Evolutionary conservation across 306 rosid genomes (phyloP), one percentile per base, ranked within the genome.

Genomic region (Prunus mira): DNA sequence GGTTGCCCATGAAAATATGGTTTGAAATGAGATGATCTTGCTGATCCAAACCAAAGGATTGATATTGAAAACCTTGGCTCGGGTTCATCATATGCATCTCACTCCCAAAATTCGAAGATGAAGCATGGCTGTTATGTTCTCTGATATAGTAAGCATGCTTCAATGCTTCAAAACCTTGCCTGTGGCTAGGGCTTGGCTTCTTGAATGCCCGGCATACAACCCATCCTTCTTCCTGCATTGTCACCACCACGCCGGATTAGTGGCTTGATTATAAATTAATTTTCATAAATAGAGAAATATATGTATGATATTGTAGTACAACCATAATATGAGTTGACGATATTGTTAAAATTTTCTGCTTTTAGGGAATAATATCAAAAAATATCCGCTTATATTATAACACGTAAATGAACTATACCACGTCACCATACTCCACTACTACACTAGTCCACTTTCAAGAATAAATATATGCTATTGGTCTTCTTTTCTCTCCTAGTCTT

Each of bases 151-250:
- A 84, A 69, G 67, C 79, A 52, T 80, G 67, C 61, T 82, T 82
- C 97, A 92, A 90, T 64, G 84, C 76, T 52, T 91, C 96, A 77
- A 65, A 88, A 3, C 81, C 85, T 84, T 76, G 98, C 80, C 87
- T 91, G 34, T 91, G 96, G 67, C 82, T 91, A 24, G 98, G 93
- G 68, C 79, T 84, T 12, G 98, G 97, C 76, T 93, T 93, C 67
- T 73, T 76, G 72, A 93, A 93, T 81, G 98, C 98, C 54, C 96
- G 68, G 76, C 98, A 91, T 27, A 93, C 98, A 41, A 89, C 98
- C 98, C 98, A 93, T 63, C 98, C 98, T 89, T 93, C 98, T 91
- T 93, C 98, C 98, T 93, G 91, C 82, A 85, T 6, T 24, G 0
- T 7, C 67, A 76, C 24, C 27, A 11, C 62, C 62, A 56, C 2